Evolutionary conservation across 1,284 basidiomycete genomes (phyloP).

Genomic region (Entoloma clypeatum): DNA sequence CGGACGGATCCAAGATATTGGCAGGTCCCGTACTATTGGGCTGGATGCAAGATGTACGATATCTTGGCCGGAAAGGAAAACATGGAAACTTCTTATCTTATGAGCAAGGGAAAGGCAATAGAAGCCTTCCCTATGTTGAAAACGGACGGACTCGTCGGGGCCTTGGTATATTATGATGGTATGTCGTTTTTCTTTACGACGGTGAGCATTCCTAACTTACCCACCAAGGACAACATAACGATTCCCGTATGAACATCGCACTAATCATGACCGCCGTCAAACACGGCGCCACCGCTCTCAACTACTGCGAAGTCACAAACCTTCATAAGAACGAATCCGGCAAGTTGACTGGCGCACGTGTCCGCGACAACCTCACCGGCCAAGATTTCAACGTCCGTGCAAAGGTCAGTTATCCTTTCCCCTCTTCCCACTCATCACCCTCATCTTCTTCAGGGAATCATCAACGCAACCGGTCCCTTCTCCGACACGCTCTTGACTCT

Average conservation of each 20-base stretch:
- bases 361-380: slow-evolving; percentile 84
- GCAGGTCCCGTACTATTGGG: slow-evolving; percentile 96
- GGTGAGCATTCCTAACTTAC: slow-evolving; percentile 3
- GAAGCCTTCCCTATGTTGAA: slow-evolving; percentile 98
- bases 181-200: slow-evolving; percentile 5
- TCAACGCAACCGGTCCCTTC: slow-evolving; percentile 98
- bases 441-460: slow-evolving; percentile 58
- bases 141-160: slow-evolving; percentile 87
- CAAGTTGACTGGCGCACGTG: slow-evolving; percentile 72
- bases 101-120: slow-evolving; percentile 90
- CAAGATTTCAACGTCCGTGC: slow-evolving; percentile 81
- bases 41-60: slow-evolving; percentile 97
- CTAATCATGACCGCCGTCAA: slow-evolving; percentile 93
- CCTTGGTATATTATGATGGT: slow-evolving; percentile 97
- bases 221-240: slow-evolving; percentile 87
- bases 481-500: slow-evolving; percentile 83
- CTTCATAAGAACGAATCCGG: slow-evolving; percentile 71
- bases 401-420: slow-evolving; percentile 47
- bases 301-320: slow-evolving; percentile 85
- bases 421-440: neutral
- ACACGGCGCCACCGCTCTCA: slow-evolving; percentile 85
- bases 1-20: slow-evolving; percentile 64
- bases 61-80: slow-evolving; percentile 93
- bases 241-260: slow-evolving; percentile 97
- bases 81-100: slow-evolving; percentile 94